A percentile compares a stretch with the other conserved stretches of the same genome.
These are phyloP conservation scores for Globisporangium abappressorium DNA, from an alignment of 352 stramenopile species.

Conservation along the genomic window DNA sequence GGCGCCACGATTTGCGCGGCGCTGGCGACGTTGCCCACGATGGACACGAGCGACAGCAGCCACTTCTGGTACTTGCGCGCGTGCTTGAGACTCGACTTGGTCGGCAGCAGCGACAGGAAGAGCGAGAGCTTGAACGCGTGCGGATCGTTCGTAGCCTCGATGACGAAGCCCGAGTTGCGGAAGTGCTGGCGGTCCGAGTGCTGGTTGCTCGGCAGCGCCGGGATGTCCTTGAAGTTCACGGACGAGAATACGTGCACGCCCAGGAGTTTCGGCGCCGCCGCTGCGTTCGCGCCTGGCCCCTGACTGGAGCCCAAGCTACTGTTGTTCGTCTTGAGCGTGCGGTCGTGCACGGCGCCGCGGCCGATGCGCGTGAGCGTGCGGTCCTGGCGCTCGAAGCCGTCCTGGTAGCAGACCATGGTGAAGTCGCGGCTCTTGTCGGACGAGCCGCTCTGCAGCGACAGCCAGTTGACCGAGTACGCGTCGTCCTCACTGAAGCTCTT, in stretches of 20 bases:
- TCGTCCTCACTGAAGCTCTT: slow-evolving; percentile 56
- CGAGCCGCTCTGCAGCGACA: slow-evolving; percentile 42
- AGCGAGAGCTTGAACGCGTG: slow-evolving; percentile 46
- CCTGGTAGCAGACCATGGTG: slow-evolving; percentile 71
- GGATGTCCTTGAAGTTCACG: slow-evolving; percentile 68
- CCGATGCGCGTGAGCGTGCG: slow-evolving; percentile 29
- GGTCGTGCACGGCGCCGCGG: slow-evolving; percentile 19
- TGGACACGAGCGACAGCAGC: slow-evolving; percentile 40
- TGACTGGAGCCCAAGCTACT: background rate
- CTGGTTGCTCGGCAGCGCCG: slow-evolving; percentile 38
- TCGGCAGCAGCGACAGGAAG: slow-evolving; percentile 56
- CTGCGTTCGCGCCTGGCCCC: background rate
- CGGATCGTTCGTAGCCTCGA: slow-evolving; percentile 45
- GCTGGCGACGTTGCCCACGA: slow-evolving; percentile 33
- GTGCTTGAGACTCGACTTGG: slow-evolving; percentile 38
- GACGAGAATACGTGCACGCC: slow-evolving; percentile 56
- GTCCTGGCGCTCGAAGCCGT: slow-evolving; percentile 49
- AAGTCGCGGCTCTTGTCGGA: slow-evolving; percentile 55
- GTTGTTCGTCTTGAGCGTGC: slow-evolving; percentile 6
- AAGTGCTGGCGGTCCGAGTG: slow-evolving; percentile 53
- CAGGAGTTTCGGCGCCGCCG: slow-evolving; percentile 27
- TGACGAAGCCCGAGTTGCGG: slow-evolving; percentile 61
- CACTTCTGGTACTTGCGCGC: slow-evolving; percentile 57
- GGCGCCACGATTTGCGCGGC: slow-evolving; percentile 25
- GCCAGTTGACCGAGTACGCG: slow-evolving; percentile 66